Conservation (phyloP, 176 grass and related monocot species). For the Carex scoparia region DNA sequence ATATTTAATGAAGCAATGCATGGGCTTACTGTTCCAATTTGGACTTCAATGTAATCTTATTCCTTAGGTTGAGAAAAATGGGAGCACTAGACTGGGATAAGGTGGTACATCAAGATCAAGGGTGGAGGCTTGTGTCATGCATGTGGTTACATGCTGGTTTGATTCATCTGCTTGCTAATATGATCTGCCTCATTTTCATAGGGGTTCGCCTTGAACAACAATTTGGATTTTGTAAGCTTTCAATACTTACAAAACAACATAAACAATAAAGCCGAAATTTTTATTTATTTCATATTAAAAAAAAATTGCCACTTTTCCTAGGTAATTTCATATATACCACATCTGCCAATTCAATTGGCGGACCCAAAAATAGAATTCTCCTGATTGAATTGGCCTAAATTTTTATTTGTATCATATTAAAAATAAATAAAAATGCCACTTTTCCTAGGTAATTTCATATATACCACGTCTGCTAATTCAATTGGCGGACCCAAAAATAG, state of each 20-base stretch:
- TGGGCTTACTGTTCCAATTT: background rate
- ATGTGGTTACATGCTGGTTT: conserved; percentile 86
- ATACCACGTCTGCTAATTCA: too few species aligned
- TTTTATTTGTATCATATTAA: too few species aligned
- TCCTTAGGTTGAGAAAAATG: conserved; percentile 50
- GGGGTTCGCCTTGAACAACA: conserved; percentile 84
- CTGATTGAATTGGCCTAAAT: too few species aligned
- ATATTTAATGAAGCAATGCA: background rate
- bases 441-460: too few species aligned
- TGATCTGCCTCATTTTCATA: conserved; percentile 74
- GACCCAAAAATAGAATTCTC: too few species aligned
- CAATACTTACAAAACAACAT: background rate
- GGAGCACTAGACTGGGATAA: conserved; percentile 61
- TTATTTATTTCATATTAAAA: too few species aligned
- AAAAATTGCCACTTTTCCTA: too few species aligned
- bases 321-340: too few species aligned
- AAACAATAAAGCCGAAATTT: background rate
- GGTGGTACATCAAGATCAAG: conserved; percentile 51
- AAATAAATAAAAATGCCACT: too few species aligned
- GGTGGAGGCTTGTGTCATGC: conserved; percentile 65
- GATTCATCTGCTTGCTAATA: conserved; percentile 73
- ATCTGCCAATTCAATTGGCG: too few species aligned
- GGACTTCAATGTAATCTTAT: background rate
- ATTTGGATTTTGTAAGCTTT: conserved; percentile 77
- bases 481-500: too few species aligned